A percentile compares a stretch with the other conserved stretches of the same genome.
These are phyloP conservation scores for Hemisphaericaspora xylofermentans DNA, from an alignment of 1,139 yeast genomes.

Conservation along the genomic window DNA sequence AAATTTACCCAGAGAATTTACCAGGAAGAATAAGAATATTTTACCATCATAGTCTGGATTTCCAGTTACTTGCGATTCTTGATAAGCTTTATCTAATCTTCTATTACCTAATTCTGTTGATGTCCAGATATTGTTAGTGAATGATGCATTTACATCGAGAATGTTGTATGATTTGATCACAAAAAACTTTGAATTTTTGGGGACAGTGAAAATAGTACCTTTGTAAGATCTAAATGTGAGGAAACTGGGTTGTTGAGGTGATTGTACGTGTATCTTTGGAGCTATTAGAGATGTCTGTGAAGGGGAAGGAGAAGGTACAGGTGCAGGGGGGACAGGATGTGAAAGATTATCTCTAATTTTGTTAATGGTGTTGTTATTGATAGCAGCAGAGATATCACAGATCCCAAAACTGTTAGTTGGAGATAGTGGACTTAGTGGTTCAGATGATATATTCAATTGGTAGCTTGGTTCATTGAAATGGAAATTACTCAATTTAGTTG, in stretches of 20 bases:
- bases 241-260: slow-evolving; percentile 6
- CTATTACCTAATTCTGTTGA: slow-evolving; percentile 59
- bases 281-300: background rate
- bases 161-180: slow-evolving; percentile 56
- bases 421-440: slow-evolving; percentile 6
- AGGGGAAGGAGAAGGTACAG: background rate
- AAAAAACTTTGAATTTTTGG: slow-evolving; percentile 40
- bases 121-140: slow-evolving; percentile 53
- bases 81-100: slow-evolving; percentile 37
- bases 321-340: background rate
- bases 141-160: slow-evolving; percentile 50
- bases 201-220: slow-evolving; percentile 20
- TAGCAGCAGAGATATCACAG: background rate
- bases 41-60: slow-evolving; percentile 20
- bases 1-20: slow-evolving; percentile 58
- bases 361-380: background rate
- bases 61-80: slow-evolving; percentile 16
- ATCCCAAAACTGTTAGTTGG: no score
- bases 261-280: background rate
- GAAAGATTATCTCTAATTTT: no score
- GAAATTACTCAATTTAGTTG: background rate
- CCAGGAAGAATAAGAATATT: slow-evolving; percentile 55
- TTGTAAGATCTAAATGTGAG: slow-evolving; percentile 23
- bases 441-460: slow-evolving; percentile 1
- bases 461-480: background rate